A percentile compares a stretch with the other conserved stretches of the same genome.
These are phyloP conservation scores for Lipomyces chichibuensis DNA, from an alignment of 805 yeast species.

Conservation along the genomic window DNA sequence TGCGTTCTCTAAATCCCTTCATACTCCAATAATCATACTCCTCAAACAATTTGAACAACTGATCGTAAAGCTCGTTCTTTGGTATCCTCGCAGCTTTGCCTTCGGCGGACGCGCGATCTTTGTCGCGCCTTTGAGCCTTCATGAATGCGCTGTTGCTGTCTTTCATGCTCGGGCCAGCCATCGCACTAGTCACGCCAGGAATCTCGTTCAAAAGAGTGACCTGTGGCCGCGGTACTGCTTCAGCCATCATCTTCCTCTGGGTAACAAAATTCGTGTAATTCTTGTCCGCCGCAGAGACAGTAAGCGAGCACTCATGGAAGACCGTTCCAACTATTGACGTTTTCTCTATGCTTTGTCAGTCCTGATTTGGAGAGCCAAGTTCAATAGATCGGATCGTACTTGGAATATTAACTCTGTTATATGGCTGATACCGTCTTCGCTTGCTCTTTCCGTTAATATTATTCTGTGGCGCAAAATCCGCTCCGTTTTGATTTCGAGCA, in stretches of 20 bases:
- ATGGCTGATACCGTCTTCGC: conserved; percentile 32
- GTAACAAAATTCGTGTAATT: conserved; percentile 68
- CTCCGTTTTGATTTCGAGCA: background rate
- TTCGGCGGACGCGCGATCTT: conserved; percentile 52
- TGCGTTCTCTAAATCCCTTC: conserved; percentile 90
- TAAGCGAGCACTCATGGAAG: conserved; percentile 79
- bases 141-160: conserved; percentile 72
- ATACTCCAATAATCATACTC: conserved; percentile 96
- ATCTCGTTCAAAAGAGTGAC: conserved; percentile 74
- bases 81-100: conserved; percentile 95
- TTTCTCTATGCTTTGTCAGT: conserved; percentile 48
- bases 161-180: conserved; percentile 80
- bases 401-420: conserved; percentile 34
- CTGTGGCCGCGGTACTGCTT: conserved; percentile 55
- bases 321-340: conserved; percentile 85
- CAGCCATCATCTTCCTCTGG: conserved; percentile 55
- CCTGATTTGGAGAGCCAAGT: background rate
- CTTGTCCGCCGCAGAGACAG: conserved; percentile 60
- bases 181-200: conserved; percentile 86
- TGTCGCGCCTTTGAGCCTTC: conserved; percentile 42
- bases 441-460: conserved; percentile 5
- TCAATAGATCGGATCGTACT: conserved; percentile 23
- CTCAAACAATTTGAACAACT: conserved; percentile 85
- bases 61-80: conserved; percentile 83
- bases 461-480: conserved; percentile 1